Base-by-base conservation (phyloP, 2,329 filamentous ascomycete species). In the Trichophaea hybrida region DNA sequence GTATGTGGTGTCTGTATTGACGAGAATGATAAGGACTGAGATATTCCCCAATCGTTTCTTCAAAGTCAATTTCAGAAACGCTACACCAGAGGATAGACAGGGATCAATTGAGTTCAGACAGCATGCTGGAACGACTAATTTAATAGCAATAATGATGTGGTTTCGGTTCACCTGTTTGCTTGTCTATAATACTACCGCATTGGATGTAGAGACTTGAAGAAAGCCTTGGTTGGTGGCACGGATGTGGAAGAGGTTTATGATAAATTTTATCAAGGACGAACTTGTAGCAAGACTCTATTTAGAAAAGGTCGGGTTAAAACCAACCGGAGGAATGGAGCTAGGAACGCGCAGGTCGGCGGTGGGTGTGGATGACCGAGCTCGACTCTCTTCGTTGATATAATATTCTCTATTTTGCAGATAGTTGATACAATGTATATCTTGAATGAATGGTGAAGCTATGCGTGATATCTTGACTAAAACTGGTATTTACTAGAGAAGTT, bases 51-150 rank as follows among this genome's bases (percentile, higher is more conserved):
- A 8, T 17, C 44, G 44, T 12, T 13, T 8, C 44, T 49, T 15
- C 24, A 49, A 49, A 17, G 44, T 49, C 44, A 49, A 49, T 34
- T 53, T 53, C 17, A 31, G 10, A 4, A 53, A 53, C 32, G 8
- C 34, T 10, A 4, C 24, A 10, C 12, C 24, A 24, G 34, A 53
- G 10, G 31, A 34, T 17, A 13, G 10, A 24, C 24, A 53, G 50
- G 50, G 50, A 33, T 4, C 50, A 8, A 53, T 53, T 34, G 50
- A 53, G 50, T 53, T 53, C 50, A n/a, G 50, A 10, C 31, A 53
- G 50, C 50, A 53, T 17, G 50, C 7, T 6, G 34, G 24, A 10
- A 34, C 50, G 7, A n/a, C 34, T 13, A 32, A 53, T 34, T 13
- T 32, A 2, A 34, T 53, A 31, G 50, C n/a, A 12, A 34, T 53